Evolutionary conservation across 768 basidiomycete genomes (phyloP).

Genomic region (Hericium erinaceus): DNA sequence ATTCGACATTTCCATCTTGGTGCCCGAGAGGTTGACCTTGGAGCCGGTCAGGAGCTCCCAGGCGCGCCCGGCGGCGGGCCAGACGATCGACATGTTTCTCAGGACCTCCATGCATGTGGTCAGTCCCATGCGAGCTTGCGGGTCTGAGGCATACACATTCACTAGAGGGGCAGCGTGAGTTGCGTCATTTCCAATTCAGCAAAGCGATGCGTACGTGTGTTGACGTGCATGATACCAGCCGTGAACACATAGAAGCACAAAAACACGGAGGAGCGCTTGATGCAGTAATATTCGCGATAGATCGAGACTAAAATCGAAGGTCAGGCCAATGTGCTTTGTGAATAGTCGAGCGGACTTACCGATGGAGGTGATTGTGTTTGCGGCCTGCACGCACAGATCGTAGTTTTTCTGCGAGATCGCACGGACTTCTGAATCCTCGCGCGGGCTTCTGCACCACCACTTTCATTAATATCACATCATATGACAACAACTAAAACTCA

Average conservation of each 20-base stretch:
- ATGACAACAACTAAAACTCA: constrained; percentile 8
- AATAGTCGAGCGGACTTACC: constrained; percentile 29
- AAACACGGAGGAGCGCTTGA: constrained; percentile 58
- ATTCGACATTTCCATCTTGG: constrained; percentile 2
- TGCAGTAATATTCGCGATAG: constrained; percentile 54
- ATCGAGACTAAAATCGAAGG: constrained; percentile 27
- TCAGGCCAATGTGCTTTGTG: not conserved
- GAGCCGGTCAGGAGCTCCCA: constrained; percentile 63
- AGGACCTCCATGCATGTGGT: constrained; percentile 60
- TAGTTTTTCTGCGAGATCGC: constrained; percentile 53
- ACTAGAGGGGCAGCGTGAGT: constrained; percentile 28
- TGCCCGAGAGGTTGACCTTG: constrained; percentile 27
- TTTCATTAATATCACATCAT: not conserved
- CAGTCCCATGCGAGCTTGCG: constrained; percentile 58
- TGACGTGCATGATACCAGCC: constrained; percentile 72
- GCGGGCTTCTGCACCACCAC: constrained; percentile 15
- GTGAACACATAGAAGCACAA: constrained; percentile 75
- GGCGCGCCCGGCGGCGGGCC: constrained; percentile 72
- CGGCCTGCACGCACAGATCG: constrained; percentile 65
- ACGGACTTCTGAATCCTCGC: constrained; percentile 45
- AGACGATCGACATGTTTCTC: constrained; percentile 53
- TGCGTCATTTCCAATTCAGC: not conserved
- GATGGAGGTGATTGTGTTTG: constrained; percentile 70
- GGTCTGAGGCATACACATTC: constrained; percentile 53
- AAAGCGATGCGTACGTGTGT: constrained; percentile 41